Evolutionary conservation across 2,329 filamentous ascomycete species (phyloP).

Genomic region (Verticillium tricorpus): DNA sequence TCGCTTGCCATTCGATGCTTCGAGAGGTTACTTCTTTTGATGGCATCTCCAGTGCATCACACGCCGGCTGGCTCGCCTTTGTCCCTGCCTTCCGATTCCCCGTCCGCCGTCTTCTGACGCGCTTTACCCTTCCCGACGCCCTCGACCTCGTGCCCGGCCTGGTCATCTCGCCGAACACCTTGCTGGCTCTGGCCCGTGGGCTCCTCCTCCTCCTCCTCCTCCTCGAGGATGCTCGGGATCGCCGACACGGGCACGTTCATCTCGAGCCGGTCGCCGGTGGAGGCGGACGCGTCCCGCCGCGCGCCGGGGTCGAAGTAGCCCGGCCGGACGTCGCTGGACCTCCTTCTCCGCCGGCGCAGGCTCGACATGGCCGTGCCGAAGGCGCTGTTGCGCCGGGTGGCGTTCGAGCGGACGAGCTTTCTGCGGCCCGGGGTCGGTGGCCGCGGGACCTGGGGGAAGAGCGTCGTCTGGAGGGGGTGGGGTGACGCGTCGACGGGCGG

Average conservation of each 20-base stretch:
- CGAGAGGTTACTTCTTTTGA: no score
- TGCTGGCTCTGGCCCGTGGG: not conserved
- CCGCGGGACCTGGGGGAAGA: not conserved
- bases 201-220: not conserved
- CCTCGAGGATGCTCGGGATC: not conserved
- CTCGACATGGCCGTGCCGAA: not conserved
- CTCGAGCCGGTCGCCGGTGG: conserved; percentile 2
- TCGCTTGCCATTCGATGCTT: no score
- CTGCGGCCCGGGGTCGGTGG: not conserved
- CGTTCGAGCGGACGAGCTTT: not conserved
- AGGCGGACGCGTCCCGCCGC: not conserved
- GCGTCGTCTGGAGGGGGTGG: not conserved
- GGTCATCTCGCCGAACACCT: not conserved
- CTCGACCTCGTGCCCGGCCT: not conserved
- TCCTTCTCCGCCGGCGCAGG: conserved; percentile 1
- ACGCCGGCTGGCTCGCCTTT: no score
- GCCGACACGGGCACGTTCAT: conserved; percentile 11
- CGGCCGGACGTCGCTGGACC: conserved; percentile 4
- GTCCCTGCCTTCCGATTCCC: no score
- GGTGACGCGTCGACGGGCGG: not conserved
- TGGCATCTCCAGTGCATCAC: no score
- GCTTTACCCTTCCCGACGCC: no score
- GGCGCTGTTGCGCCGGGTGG: not conserved
- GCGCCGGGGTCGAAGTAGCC: conserved; percentile 9
- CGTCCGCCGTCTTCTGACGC: no score